Evolutionary conservation across 1,139 yeast genomes (phyloP), one percentile per base, ranked within the genome.

Genomic region (Lodderomyces theae): DNA sequence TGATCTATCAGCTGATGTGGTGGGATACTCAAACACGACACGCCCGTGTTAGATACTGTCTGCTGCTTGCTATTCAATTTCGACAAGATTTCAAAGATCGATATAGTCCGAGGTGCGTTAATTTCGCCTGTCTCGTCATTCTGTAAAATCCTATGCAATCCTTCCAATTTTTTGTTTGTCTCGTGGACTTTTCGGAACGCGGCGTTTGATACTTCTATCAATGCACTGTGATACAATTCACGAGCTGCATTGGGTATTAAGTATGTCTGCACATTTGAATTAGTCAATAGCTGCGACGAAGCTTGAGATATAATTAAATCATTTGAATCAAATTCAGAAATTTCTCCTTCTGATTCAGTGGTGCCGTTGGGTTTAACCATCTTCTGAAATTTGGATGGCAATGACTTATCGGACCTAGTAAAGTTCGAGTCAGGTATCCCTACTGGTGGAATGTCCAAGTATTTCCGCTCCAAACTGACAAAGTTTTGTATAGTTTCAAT

Each of bases 81-180:
- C 13, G 64, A 54, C 30, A 71, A 64, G 17, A 82, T 49, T 43
- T 76, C 74, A 46, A 76, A 71, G 2, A 80, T 58, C 0, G 83
- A 71, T 0, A 80, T 52, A 21, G 74, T 73, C 41, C 73, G 61
- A 2, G 85, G 80, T 1, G 66, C 54, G 21, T 58, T 61, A 9
- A 61, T 38, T 37, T 64, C 66, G 9, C 65, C 65, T 35, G 74
- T 69, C 36, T 67, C 72, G 45, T 64, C 62, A 52, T 67, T 63
- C 56, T 80, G 88, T 18, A 82, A 54, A 3, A 64, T 53, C 42
- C 80, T 64, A 56, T 83, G 86, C 21, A 82, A 51, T 3, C 68
- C 50, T 53, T 80, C 84, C 38, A 83, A 61, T 48, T 74, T 74
- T 38, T 60, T 51, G 17, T 65, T 49, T 9, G 61, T 56, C 10